These are phyloP conservation scores for Phytophthora megakarya DNA, from an alignment of 352 stramenopile species.

Conservation along the genomic window DNA sequence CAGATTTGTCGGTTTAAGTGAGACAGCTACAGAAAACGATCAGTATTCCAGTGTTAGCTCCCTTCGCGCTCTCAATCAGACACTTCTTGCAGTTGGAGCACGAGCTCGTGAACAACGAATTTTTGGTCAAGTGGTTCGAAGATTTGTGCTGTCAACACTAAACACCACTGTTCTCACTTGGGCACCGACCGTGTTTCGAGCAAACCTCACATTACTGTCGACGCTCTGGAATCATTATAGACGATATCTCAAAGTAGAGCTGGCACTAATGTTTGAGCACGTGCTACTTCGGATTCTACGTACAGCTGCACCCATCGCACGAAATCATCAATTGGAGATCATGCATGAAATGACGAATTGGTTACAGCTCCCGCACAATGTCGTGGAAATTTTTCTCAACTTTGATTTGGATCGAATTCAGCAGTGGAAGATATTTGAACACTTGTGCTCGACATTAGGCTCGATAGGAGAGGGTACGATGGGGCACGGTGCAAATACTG, in stretches of 20 bases:
- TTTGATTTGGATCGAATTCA: slow-evolving; percentile 88
- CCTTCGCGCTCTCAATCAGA: slow-evolving; percentile 73
- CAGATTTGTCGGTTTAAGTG: slow-evolving; percentile 42
- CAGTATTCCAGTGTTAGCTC: slow-evolving; percentile 67
- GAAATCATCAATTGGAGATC: slow-evolving; percentile 72
- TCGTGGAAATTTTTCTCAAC: slow-evolving; percentile 89
- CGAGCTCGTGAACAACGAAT: slow-evolving; percentile 57
- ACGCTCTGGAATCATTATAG: slow-evolving; percentile 89
- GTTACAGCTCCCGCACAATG: slow-evolving; percentile 86
- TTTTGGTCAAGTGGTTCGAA: slow-evolving; percentile 80
- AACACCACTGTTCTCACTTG: slow-evolving; percentile 70
- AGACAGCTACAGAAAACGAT: slow-evolving; percentile 49
- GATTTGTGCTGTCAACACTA: slow-evolving; percentile 73
- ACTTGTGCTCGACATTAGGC: slow-evolving; percentile 74
- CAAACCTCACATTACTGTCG: slow-evolving; percentile 65
- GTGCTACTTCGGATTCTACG: slow-evolving; percentile 78
- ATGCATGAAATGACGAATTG: slow-evolving; percentile 79
- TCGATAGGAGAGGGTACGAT: slow-evolving; percentile 71
- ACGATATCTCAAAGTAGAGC: slow-evolving; percentile 80
- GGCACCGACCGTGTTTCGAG: slow-evolving; percentile 61
- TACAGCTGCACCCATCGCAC: slow-evolving; percentile 45
- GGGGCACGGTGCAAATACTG: slow-evolving; percentile 27
- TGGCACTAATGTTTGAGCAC: slow-evolving; percentile 84
- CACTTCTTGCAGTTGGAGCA: slow-evolving; percentile 56
- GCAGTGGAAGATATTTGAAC: slow-evolving; percentile 90